These are phyloP conservation scores for Omphalea diandra DNA, from an alignment of 441 rosid species.

Conservation along the genomic window DNA sequence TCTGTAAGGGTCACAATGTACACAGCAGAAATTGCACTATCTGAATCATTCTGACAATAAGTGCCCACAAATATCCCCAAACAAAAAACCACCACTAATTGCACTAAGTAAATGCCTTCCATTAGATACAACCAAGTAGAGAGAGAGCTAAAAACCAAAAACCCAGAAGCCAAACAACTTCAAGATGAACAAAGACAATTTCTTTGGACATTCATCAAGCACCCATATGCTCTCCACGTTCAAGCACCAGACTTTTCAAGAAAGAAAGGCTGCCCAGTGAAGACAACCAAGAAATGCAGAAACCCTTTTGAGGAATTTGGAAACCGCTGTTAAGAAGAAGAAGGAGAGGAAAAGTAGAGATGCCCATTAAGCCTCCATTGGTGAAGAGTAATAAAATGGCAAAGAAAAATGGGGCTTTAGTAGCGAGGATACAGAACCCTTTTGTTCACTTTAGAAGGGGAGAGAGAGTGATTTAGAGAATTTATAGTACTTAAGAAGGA, in stretches of 20 bases:
- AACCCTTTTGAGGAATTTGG: slow-evolving; percentile 27
- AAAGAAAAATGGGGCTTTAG: slow-evolving; percentile 21
- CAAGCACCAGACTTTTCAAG: slow-evolving; percentile 19
- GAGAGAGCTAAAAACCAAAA: slow-evolving; percentile 2
- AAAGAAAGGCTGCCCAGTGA: slow-evolving; percentile 17
- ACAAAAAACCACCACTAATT: slow-evolving; percentile 41
- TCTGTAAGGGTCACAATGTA: slow-evolving; percentile 85
- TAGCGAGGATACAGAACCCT: slow-evolving; percentile 27
- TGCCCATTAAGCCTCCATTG: slow-evolving; percentile 41
- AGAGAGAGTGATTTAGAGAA: slow-evolving; percentile 14
- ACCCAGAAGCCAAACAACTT: slow-evolving; percentile 17
- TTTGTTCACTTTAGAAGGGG: slow-evolving; percentile 14
- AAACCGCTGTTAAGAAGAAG: slow-evolving; percentile 32
- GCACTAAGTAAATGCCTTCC: slow-evolving; percentile 42
- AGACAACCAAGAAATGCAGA: slow-evolving; percentile 29
- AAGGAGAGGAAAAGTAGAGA: slow-evolving; percentile 22
- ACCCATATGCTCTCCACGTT: slow-evolving; percentile 16
- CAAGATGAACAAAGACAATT: slow-evolving; percentile 8
- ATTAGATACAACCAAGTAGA: slow-evolving; percentile 22
- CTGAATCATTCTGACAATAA: slow-evolving; percentile 43
- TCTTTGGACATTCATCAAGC: slow-evolving; percentile 11
- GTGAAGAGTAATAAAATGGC: slow-evolving; percentile 11
- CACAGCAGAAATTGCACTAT: slow-evolving; percentile 49
- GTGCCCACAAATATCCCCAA: slow-evolving; percentile 37
- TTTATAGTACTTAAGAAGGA: not conserved